Conservation (phyloP, 306 rosid genomes). For the Quercus aquifolioides region DNA sequence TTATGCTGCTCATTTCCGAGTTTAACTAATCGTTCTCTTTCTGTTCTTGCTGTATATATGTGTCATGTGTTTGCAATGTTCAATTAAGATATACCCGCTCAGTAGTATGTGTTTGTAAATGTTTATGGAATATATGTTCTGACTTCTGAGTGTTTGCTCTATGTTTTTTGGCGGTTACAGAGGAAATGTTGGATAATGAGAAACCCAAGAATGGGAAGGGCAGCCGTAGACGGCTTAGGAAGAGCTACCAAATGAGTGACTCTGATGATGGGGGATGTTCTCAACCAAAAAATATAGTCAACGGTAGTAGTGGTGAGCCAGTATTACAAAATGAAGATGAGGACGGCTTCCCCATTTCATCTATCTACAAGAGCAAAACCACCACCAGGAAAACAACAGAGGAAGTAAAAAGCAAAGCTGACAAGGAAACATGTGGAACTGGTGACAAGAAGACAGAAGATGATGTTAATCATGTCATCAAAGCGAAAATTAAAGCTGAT, state of each 20-base stretch:
- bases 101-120: background rate
- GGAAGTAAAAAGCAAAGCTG: slow-evolving; percentile 32
- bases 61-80: background rate
- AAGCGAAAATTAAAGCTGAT: slow-evolving; percentile 25
- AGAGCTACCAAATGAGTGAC: slow-evolving; percentile 48
- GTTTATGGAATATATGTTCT: background rate
- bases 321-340: slow-evolving; percentile 38
- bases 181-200: slow-evolving; percentile 29
- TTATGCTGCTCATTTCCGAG: too few relatives aligned
- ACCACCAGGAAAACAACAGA: slow-evolving; percentile 20
- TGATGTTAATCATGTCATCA: slow-evolving; percentile 17
- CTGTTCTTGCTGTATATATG: background rate
- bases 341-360: slow-evolving; percentile 46
- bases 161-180: slow-evolving; percentile 28
- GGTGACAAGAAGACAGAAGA: slow-evolving; percentile 32
- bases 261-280: slow-evolving; percentile 44
- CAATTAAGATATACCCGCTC: background rate
- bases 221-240: slow-evolving; percentile 44
- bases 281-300: slow-evolving; percentile 18
- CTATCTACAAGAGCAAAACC: slow-evolving; percentile 34
- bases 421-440: slow-evolving; percentile 28
- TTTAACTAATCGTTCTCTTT: too few relatives aligned
- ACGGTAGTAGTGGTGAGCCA: slow-evolving; percentile 16
- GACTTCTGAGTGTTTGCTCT: background rate
- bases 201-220: slow-evolving; percentile 28